Percentiles rank a stretch among this genome's conserved stretches.
These are phyloP conservation scores for Pachyrhizus erosus DNA, from an alignment of 306 rosid species.

Conservation along the genomic window DNA sequence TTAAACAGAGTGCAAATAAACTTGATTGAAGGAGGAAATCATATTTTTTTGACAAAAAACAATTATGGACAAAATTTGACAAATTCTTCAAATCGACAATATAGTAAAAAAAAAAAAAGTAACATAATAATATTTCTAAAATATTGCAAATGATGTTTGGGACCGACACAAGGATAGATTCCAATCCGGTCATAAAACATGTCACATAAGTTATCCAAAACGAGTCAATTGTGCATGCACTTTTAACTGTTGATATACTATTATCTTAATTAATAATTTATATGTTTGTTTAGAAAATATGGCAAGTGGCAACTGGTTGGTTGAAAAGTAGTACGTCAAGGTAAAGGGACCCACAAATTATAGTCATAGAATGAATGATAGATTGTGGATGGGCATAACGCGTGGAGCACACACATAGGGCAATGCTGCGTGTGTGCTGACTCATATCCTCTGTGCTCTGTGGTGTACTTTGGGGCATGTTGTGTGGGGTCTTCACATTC, in stretches of 20 bases:
- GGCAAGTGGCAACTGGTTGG: constrained; percentile 27
- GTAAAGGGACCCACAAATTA: constrained; percentile 2
- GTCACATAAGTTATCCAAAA: constrained; percentile 39
- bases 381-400: constrained; percentile 45
- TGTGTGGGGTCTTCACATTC: constrained; percentile 12
- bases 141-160: constrained; percentile 18
- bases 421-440: constrained; percentile 54
- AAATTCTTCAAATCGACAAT: no score
- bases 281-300: not conserved
- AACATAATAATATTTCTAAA: not conserved
- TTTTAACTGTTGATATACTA: not conserved
- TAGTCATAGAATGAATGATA: constrained; percentile 38
- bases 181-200: constrained; percentile 18
- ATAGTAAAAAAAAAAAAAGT: no score
- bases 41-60: no score
- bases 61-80: no score
- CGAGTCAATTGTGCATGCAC: not conserved
- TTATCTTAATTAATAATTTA: not conserved
- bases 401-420: constrained; percentile 23
- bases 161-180: constrained; percentile 37
- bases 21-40: no score
- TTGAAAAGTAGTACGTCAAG: constrained; percentile 18
- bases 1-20: no score
- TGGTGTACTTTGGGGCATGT: not conserved
- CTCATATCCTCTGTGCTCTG: constrained; percentile 29